A percentile compares a stretch with the other conserved stretches of the same genome.
phyloP scores from a whole-genome alignment of 345 rosid genomes.

The Theobroma cacao region DNA sequence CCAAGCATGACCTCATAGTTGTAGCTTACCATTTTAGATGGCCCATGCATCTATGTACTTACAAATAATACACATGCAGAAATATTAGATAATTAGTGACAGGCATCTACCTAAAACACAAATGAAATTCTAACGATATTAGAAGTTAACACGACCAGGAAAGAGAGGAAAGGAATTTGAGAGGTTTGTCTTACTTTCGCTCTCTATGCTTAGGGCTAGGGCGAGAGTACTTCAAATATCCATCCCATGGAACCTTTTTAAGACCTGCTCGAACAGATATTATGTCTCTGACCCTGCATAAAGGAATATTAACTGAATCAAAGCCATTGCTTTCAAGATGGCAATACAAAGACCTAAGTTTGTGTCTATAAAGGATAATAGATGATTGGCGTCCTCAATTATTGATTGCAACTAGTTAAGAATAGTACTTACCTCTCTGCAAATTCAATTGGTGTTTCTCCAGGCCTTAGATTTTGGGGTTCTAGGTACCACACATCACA shows the following conservation, averaged over 20 bases:
- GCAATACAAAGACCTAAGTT: neutral
- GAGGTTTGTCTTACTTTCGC: constrained; percentile 65
- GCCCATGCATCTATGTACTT: neutral
- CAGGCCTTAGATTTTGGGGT: constrained; percentile 79
- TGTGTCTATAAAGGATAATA: neutral
- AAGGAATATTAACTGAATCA: constrained; percentile 10
- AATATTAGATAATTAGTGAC: neutral
- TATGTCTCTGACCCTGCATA: constrained; percentile 80
- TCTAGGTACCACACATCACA: constrained; percentile 99
- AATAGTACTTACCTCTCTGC: constrained; percentile 75
- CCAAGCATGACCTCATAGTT: neutral
- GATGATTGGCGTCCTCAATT: neutral
- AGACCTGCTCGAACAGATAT: constrained; percentile 92
- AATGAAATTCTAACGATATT: neutral
- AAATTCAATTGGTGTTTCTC: constrained; percentile 91
- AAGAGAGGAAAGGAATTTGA: constrained; percentile 1
- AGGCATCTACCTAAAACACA: neutral
- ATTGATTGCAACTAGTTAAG: neutral
- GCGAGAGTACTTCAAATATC: constrained; percentile 89
- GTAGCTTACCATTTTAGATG: neutral
- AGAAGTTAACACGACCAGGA: neutral
- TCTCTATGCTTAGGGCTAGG: constrained; percentile 97
- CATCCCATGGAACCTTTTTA: constrained; percentile 98
- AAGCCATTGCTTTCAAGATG: neutral
- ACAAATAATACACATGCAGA: neutral